These are phyloP conservation scores for Ciborinia camelliae DNA, from an alignment of 2,329 filamentous ascomycete species.

Conservation along the genomic window DNA sequence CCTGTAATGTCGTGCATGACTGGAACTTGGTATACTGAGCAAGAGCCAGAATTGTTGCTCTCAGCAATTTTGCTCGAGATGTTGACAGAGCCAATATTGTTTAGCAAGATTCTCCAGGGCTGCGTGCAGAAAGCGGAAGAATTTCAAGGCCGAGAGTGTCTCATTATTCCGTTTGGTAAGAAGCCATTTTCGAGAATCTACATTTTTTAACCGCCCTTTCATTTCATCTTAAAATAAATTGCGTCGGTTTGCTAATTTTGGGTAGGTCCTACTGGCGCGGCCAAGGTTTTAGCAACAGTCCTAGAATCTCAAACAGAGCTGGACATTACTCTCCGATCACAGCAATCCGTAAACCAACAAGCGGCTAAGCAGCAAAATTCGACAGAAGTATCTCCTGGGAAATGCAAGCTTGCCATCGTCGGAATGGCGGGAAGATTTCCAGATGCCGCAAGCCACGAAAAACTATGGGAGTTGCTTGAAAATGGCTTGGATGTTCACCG, in stretches of 20 bases:
- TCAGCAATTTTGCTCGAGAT: slow-evolving; percentile 44
- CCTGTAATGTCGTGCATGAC: slow-evolving; percentile 50
- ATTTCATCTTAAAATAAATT: no score
- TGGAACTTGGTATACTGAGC: slow-evolving; percentile 22
- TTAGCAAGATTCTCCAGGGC: slow-evolving; percentile 48
- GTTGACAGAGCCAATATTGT: slow-evolving; percentile 48
- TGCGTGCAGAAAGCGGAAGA: slow-evolving; percentile 44
- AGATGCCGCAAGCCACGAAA: slow-evolving; percentile 66
- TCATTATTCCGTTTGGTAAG: slow-evolving; percentile 48
- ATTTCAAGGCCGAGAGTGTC: slow-evolving; percentile 42
- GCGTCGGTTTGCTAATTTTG: slow-evolving; percentile 37
- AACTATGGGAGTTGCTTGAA: slow-evolving; percentile 71
- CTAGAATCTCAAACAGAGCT: slow-evolving; percentile 18
- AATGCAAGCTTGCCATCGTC: slow-evolving; percentile 63
- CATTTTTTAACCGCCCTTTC: no score
- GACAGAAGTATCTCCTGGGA: slow-evolving; percentile 16
- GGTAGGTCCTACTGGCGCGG: slow-evolving; percentile 49
- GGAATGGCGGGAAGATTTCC: slow-evolving; percentile 79
- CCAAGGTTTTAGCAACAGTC: slow-evolving; percentile 29
- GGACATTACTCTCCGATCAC: slow-evolving; percentile 7
- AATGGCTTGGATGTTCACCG: slow-evolving; percentile 73
- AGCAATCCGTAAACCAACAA: background rate
- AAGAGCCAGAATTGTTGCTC: slow-evolving; percentile 24
- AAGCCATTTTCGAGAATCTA: background rate
- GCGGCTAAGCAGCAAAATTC: slow-evolving; percentile 2